Conservation (phyloP, 2,329 filamentous ascomycete species). For the Diplodia mutila region DNA sequence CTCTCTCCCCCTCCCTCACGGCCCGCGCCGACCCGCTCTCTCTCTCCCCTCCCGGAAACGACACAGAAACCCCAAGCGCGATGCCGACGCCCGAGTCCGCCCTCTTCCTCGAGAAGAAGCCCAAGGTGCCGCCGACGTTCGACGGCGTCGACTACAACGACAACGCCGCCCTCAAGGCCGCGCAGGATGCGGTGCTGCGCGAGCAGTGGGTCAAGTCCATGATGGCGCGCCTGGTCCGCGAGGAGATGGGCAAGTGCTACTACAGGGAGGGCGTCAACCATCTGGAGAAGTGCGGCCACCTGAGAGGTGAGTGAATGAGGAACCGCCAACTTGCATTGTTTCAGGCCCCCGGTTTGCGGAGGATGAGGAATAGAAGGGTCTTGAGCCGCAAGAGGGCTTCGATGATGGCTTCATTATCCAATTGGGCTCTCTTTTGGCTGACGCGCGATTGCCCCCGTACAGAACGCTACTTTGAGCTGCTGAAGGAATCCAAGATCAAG, state of each 20-base stretch:
- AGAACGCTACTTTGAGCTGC: slow-evolving; percentile 80
- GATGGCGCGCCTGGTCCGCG: slow-evolving; percentile 81
- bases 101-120: slow-evolving; percentile 82
- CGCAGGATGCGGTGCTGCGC: slow-evolving; percentile 78
- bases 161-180: slow-evolving; percentile 77
- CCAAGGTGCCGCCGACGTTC: slow-evolving; percentile 78
- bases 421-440: slow-evolving; percentile 9
- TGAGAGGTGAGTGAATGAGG: slow-evolving; percentile 78
- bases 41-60: no score
- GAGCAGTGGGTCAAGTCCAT: slow-evolving; percentile 90
- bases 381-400: neutral
- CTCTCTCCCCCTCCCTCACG: neutral
- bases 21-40: neutral
- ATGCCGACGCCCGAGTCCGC: slow-evolving; percentile 87
- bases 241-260: slow-evolving; percentile 87
- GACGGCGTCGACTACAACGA: slow-evolving; percentile 87
- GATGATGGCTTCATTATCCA: neutral
- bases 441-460: slow-evolving; percentile 25
- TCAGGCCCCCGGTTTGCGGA: neutral
- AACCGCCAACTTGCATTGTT: no score
- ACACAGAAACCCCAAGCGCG: slow-evolving; percentile 34
- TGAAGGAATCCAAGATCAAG: slow-evolving; percentile 76
- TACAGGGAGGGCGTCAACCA: slow-evolving; percentile 83
- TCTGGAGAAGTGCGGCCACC: slow-evolving; percentile 79
- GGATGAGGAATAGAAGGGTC: neutral